Conservation (phyloP, 306 rosid species). For the Rosa multiflora region DNA sequence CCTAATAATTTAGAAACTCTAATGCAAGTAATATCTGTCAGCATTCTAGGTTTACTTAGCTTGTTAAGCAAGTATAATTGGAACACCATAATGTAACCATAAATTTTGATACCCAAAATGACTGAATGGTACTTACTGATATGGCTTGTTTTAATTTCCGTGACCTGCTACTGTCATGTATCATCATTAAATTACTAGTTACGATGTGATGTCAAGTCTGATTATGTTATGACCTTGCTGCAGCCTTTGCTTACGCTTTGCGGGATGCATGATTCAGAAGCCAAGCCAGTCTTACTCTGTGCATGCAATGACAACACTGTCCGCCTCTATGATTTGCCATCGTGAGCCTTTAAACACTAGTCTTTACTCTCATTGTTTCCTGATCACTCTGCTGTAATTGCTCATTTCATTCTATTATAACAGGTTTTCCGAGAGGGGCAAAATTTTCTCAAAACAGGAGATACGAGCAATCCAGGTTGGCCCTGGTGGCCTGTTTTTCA, state of each 20-base stretch:
- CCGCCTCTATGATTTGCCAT: slow-evolving; percentile 89
- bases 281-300: slow-evolving; percentile 82
- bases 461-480: slow-evolving; percentile 77
- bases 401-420: slow-evolving; percentile 7
- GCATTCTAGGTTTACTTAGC: not conserved
- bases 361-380: not conserved
- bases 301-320: slow-evolving; percentile 87
- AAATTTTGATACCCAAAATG: not conserved
- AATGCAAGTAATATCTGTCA: not conserved
- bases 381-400: slow-evolving; percentile 1
- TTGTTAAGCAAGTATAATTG: not conserved
- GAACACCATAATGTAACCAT: not conserved
- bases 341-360: slow-evolving; percentile 60
- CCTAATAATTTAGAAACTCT: not conserved
- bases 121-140: not conserved
- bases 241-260: slow-evolving; percentile 83
- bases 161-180: not conserved
- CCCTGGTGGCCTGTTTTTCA: slow-evolving; percentile 83
- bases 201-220: not conserved
- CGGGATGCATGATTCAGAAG: slow-evolving; percentile 89
- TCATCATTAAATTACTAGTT: not conserved
- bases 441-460: slow-evolving; percentile 70
- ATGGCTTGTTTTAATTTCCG: not conserved
- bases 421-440: slow-evolving; percentile 93
- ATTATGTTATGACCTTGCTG: slow-evolving; percentile 21